Evolutionary conservation across 495 filamentous ascomycete species (phyloP).

Genomic region (Penicillium macrosclerotiorum): DNA sequence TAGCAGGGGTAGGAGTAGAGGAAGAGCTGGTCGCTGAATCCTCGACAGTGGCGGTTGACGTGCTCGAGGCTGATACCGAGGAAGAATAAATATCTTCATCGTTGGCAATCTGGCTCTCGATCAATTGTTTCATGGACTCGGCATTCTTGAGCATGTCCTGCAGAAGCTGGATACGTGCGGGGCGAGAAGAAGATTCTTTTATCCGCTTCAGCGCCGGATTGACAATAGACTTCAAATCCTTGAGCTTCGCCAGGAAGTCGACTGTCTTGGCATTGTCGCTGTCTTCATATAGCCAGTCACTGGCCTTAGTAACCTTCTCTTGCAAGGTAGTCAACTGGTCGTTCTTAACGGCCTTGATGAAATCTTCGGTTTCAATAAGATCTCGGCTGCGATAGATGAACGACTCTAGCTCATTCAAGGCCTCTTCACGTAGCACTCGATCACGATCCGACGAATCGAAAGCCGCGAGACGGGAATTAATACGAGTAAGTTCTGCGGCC

Average conservation of each 20-base stretch:
- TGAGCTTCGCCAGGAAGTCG: conserved; percentile 68
- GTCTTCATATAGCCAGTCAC: conserved; percentile 89
- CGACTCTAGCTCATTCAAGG: conserved; percentile 87
- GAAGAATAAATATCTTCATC: conserved; percentile 44
- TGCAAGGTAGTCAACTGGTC: conserved; percentile 61
- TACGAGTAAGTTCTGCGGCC: conserved; percentile 57
- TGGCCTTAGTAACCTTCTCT: conserved; percentile 60
- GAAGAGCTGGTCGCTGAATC: conserved; percentile 25
- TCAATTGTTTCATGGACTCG: conserved; percentile 46
- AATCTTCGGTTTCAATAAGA: conserved; percentile 70
- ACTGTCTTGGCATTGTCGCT: conserved; percentile 71
- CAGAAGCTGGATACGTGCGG: conserved; percentile 61
- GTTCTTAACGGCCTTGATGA: conserved; percentile 64
- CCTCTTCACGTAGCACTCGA: conserved; percentile 76
- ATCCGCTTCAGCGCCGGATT: conserved; percentile 65
- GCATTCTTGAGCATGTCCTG: conserved; percentile 58
- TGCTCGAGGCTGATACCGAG: conserved; percentile 27
- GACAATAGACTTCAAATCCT: conserved; percentile 68
- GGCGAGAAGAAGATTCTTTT: conserved; percentile 64
- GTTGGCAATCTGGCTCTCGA: conserved; percentile 40
- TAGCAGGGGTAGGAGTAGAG: conserved; percentile 25
- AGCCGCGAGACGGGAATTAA: conserved; percentile 69
- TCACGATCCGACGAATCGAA: conserved; percentile 82
- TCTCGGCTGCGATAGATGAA: conserved; percentile 90
- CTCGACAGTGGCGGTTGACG: conserved; percentile 23